Evolutionary conservation across 192 early-diverging fungal genomes (phyloP), one percentile per base, ranked within the genome.

Genomic region (Entrophospora sp.): DNA sequence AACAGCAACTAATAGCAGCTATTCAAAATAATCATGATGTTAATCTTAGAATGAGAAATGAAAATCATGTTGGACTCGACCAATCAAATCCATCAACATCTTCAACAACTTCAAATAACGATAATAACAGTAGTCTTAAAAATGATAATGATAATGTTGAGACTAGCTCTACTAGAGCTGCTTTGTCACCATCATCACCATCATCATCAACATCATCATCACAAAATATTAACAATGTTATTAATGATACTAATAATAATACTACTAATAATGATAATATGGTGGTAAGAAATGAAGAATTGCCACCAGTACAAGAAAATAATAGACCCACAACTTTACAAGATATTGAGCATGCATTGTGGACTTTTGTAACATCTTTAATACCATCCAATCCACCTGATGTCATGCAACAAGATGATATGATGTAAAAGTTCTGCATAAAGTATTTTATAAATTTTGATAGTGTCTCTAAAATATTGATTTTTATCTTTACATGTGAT

Each of bases 291-390:
- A n/a, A n/a, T 46, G 18, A 28, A 16, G 63, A 27, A 7, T 18
- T 31, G 16, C 30, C 13, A 14, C 38, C 12, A 22, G 28, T n/a
- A 9, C 27, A 6, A 40, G 37, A 30, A 6, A 63, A 48, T 22
- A n/a, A 27, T 0, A 18, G 40, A 45, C 35, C 55, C 16, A 71
- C 70, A 16, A 56, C 75, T 36, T 69, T 66, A 63, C 61, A 69
- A 38, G 73, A 67, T 56, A 61, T 77, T 35, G 70, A 77, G 18
- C 72, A 73, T 64, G 75, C 69, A 10, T 31, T 77, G 31, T 27
- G 71, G 42, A 77, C 75, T 7, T 77, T 77, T 69, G 60, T 77
- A 9, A 62, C 75, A 13, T 77, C 75, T 4, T 48, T 77, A 2
- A 68, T 77, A 20, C 75, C 75, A 13, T 65, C 75, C 10, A 68